Evolutionary conservation across 2,329 filamentous ascomycete genomes (phyloP).

Genomic region (Aspergillaceae sp.): DNA sequence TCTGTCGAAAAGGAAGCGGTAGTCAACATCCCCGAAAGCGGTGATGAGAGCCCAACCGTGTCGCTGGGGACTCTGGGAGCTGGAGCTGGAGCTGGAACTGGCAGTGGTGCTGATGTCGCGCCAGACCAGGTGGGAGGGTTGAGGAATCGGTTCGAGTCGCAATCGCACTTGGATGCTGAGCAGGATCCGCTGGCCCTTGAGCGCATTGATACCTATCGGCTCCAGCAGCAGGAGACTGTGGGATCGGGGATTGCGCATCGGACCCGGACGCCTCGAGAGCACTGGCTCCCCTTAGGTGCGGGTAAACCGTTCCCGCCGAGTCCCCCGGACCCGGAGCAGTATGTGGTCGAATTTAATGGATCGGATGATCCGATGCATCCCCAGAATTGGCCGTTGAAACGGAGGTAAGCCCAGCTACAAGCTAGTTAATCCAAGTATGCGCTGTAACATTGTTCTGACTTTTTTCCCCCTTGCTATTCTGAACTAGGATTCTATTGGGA

Average conservation of each 20-base stretch:
- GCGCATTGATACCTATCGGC: constrained; percentile 19
- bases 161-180: neutral
- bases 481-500: constrained; percentile 1
- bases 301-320: constrained; percentile 43
- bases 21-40: no score
- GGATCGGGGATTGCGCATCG: constrained; percentile 9
- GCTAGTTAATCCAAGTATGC: no score
- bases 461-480: neutral
- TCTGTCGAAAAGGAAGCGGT: no score
- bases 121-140: neutral
- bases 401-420: constrained; percentile 24
- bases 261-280: constrained; percentile 10
- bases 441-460: no score
- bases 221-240: constrained; percentile 20
- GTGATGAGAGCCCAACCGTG: no score
- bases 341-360: constrained; percentile 49
- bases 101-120: neutral
- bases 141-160: neutral
- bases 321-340: constrained; percentile 42
- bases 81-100: neutral
- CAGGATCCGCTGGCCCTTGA: neutral
- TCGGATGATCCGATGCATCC: constrained; percentile 43
- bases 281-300: constrained; percentile 11
- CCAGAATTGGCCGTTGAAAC: constrained; percentile 42
- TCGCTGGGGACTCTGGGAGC: no score